Base-by-base conservation (phyloP, 2,329 filamentous ascomycete species). In the Fusarium annulatum region DNA sequence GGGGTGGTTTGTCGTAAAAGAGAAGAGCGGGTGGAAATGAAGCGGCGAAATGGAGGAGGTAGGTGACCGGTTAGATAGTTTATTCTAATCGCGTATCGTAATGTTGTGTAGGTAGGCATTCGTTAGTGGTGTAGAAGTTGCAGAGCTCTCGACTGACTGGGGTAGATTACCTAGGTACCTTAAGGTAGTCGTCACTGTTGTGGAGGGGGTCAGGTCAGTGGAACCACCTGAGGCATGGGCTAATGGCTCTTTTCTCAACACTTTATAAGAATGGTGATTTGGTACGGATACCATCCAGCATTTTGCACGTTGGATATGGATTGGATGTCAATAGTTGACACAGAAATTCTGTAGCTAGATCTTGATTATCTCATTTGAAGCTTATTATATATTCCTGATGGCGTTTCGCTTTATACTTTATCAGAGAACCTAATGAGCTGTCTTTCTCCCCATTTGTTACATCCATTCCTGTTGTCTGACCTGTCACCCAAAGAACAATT, bases 11-110 rank as follows among this genome's bases (percentile, higher is more conserved):
- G 48, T 28, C 36, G 43, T 43, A 45, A 23, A 46, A 49, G 26
- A 62, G 49, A 55, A 46, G 64, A 46, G 42, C 52, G 23, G 45
- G 46, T 57, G 51, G 58, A 66, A 55, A 73, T 58, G 61, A 69
- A 62, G 64, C 62, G 56, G 59, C 42, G 69, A 75, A 59, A 53
- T 51, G 60, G 48, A 28, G 26, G 34, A 41, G 61, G 38, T 41
- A 42, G 45, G 41, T 58, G 48, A 65, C 59, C 60, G 49, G 56
- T 58, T 34, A 55, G 23, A 12, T 21, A 12, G 33, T 49, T 61
- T 42, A 45, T 65, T 53, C 39, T 38, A 67, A 51, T 51, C 42
- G 51, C 58, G 43, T 49, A 48, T 33, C 34, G 43, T 41, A 41
- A 28, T 30, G 39, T 63, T 36, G 19, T 36, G 41, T 41, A 41